Percentiles rank a stretch among this genome's conserved stretches.
Evolutionary conservation across 2,329 filamentous ascomycete genomes (phyloP).

Genomic region (Venturia oleaginea): DNA sequence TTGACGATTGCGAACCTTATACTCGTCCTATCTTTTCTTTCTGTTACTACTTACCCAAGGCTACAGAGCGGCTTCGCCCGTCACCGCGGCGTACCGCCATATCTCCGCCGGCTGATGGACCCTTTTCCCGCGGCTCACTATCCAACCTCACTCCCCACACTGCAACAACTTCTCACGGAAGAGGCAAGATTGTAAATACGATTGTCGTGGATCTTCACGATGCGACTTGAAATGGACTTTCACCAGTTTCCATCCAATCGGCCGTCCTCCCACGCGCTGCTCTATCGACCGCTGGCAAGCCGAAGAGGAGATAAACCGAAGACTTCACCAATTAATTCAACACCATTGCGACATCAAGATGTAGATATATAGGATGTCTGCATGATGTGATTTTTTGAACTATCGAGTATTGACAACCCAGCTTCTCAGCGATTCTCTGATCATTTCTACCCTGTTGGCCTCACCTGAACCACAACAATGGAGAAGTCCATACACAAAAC

Average conservation of each 20-base stretch:
- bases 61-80: background rate
- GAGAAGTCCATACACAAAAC: background rate
- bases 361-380: background rate
- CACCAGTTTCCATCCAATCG: background rate
- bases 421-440: too few relatives aligned
- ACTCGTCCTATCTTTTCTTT: background rate
- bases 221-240: background rate
- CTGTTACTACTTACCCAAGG: background rate
- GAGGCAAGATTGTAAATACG: too few relatives aligned
- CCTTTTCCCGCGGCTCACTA: background rate
- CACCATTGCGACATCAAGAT: background rate
- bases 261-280: background rate
- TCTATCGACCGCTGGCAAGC: background rate
- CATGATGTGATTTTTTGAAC: too few relatives aligned
- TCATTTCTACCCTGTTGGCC: background rate
- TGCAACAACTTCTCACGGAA: too few relatives aligned
- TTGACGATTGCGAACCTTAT: background rate
- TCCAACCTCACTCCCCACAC: background rate
- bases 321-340: background rate
- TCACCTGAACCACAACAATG: background rate
- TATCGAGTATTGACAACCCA: too few relatives aligned
- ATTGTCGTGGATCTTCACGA: too few relatives aligned
- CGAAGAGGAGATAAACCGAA: background rate
- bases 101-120: background rate
- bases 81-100: too few relatives aligned